These are phyloP conservation scores for Acidiella bohemica DNA, from an alignment of 495 filamentous ascomycete species.

Conservation along the genomic window DNA sequence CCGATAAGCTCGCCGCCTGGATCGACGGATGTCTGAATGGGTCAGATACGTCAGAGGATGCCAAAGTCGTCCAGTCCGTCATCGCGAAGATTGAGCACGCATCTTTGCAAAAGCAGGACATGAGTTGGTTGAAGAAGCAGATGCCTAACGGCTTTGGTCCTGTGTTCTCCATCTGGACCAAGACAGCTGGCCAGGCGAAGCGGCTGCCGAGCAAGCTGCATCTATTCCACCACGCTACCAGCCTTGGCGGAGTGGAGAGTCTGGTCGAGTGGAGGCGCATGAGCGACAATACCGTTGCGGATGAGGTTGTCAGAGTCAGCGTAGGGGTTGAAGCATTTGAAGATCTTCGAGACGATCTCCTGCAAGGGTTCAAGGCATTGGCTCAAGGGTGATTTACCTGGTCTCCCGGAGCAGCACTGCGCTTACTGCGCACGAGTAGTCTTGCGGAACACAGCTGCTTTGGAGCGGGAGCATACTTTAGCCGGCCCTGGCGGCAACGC, in stretches of 20 bases:
- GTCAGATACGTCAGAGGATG: conserved; percentile 24
- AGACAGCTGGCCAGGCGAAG: conserved; percentile 44
- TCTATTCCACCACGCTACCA: conserved; percentile 90
- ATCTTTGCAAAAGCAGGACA: conserved; percentile 38
- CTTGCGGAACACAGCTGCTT: no score
- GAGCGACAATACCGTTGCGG: conserved; percentile 63
- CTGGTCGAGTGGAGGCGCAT: conserved; percentile 83
- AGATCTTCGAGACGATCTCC: conserved; percentile 66
- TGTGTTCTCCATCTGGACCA: conserved; percentile 66
- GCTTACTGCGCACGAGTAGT: no score
- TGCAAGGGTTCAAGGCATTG: conserved; percentile 52
- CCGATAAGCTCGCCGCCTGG: conserved; percentile 57
- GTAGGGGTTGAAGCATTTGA: conserved; percentile 78
- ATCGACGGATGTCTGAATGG: conserved; percentile 39
- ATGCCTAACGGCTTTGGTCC: conserved; percentile 88
- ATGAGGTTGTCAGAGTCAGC: conserved; percentile 63
- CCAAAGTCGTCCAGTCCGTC: conserved; percentile 33
- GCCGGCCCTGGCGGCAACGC: no score
- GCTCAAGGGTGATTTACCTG: no score
- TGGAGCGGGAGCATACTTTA: no score
- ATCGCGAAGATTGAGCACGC: conserved; percentile 60
- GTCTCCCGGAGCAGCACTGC: no score
- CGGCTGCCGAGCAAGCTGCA: conserved; percentile 60
- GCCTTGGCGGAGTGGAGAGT: conserved; percentile 84
- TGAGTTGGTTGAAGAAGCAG: conserved; percentile 64